Percentiles rank a stretch among this genome's conserved stretches.
These are phyloP conservation scores for Fraxinus greggii DNA, from an alignment of 305 asterid species.

Conservation along the genomic window DNA sequence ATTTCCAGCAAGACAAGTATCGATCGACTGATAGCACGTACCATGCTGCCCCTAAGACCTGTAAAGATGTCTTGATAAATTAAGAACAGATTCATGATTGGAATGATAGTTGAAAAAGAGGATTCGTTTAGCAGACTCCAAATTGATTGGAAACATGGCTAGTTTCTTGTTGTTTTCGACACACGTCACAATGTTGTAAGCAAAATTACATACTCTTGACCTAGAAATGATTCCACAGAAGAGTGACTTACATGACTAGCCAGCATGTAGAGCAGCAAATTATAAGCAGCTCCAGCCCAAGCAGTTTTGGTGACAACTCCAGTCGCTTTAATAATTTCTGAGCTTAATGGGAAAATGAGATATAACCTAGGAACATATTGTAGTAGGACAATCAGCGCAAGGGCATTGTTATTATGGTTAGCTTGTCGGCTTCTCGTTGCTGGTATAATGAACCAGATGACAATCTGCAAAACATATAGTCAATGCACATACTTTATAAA, in stretches of 20 bases:
- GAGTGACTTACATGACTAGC: conserved; percentile 88
- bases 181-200: background rate
- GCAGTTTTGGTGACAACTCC: conserved; percentile 98
- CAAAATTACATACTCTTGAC: conserved; percentile 2
- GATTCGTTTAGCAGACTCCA: background rate
- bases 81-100: background rate
- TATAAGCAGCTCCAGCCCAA: conserved; percentile 99
- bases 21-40: conserved; percentile 85
- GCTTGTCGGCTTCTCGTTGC: conserved; percentile 64
- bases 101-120: background rate
- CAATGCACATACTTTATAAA: conserved; percentile 12
- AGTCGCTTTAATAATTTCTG: conserved; percentile 88
- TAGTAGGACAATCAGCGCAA: conserved; percentile 81
- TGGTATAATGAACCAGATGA: conserved; percentile 93
- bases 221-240: conserved; percentile 15
- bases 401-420: conserved; percentile 80
- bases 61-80: conserved; percentile 8
- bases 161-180: background rate
- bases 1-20: conserved; percentile 85
- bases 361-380: conserved; percentile 87
- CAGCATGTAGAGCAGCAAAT: conserved; percentile 82
- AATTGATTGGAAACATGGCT: background rate
- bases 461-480: conserved; percentile 52
- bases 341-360: conserved; percentile 88
- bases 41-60: conserved; percentile 98